Base-by-base conservation (phyloP, 1,139 yeast genomes). In the Pichia cactophila region DNA sequence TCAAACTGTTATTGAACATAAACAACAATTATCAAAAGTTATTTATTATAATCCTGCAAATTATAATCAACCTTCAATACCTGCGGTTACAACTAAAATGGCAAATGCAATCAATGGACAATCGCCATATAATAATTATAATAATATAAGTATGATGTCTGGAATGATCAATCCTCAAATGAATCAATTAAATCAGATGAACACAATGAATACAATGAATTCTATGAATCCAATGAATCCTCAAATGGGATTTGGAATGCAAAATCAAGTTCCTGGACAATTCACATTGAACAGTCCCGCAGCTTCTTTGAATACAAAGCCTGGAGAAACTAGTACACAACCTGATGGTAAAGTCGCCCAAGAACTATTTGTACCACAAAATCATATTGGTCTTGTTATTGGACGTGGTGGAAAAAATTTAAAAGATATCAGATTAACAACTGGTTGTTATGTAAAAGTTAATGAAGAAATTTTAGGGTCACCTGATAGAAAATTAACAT, bases 331-430 rank as follows among this genome's bases (percentile, higher is more conserved):
- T 8, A 45, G 50, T 29, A 52, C 66, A 14, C 55, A 55, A 4
- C 43, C 64, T 7, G 71, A 66, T 16, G 83, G 80, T 52, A 77
- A 76, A 58, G 71, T 73, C 55, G 75, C 77, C 52, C 89, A 86
- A 64, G 90, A 85, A 54, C 71, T 87, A 3, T 82, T 70, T 57
- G 88, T 88, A 43, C 90, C 95, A 38, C 84, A 85, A 61, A 77
- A 78, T 43, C 83, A 75, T 65, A 90, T 87, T 45, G 96, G 96
- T 0, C 80, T 87, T 38, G 84, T 88, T 23, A 88, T 88, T 56
- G 96, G 96, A 8, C 86, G 83, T 66, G 88, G 88, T 39, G 96
- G 96, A 28, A 80, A 82, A 60, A 86, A 83, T 60, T 84, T 88
- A 52, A 86, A 83, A 61, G 88, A 85, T 54, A 83, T 88, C 44